Base-by-base conservation (phyloP, 2,329 filamentous ascomycete species). In the Cytospora mali region DNA sequence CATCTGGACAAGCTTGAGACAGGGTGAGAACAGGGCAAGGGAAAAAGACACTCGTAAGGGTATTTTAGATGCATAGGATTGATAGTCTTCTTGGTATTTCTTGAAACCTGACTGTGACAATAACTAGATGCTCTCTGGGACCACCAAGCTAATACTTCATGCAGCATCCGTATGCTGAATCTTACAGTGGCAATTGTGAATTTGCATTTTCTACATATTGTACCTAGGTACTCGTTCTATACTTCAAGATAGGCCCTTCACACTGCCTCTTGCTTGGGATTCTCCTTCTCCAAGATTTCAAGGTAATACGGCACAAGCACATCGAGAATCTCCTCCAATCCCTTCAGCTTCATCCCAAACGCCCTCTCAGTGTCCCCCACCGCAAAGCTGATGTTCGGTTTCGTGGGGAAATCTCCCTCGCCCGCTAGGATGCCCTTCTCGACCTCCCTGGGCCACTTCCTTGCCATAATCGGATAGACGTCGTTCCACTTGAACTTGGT, bases 401-500 rank as follows among this genome's bases (percentile, higher is more conserved):
- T 66, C 4, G 55, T 33, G 4, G 61, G 64, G 64, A 33, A 64
- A 46, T 66, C 55, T n/a, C 66, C 64, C 4, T 54, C 14, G n/a
- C 57, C 62, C 31, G 55, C 58, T 1, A 67, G 53, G 13, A 66
- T 27, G 0, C 64, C 66, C 54, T 58, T 62, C 52, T 62, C 55
- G 7, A 64, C 61, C 48, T 66, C 63, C 25, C 31, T 52, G 28
- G 66, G 64, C 66, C 66, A 67, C 39, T 49, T 56, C 18, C 51
- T 61, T 49, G 55, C 25, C 7, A 66, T 21, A 6, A 66, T 31
- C 1, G 55, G 35, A 27, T 56, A 59, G 35, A 56, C 21, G 18
- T 66, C 64, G 21, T 64, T 62, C 66, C 64, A 67, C 4, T 31
- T 13, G 18, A 64, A 49, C 52, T 35, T 35, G 39, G 42, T 11